These are phyloP conservation scores for Sugiyamaella boreocaroliniensis DNA, from an alignment of 805 yeast species.

Conservation along the genomic window DNA sequence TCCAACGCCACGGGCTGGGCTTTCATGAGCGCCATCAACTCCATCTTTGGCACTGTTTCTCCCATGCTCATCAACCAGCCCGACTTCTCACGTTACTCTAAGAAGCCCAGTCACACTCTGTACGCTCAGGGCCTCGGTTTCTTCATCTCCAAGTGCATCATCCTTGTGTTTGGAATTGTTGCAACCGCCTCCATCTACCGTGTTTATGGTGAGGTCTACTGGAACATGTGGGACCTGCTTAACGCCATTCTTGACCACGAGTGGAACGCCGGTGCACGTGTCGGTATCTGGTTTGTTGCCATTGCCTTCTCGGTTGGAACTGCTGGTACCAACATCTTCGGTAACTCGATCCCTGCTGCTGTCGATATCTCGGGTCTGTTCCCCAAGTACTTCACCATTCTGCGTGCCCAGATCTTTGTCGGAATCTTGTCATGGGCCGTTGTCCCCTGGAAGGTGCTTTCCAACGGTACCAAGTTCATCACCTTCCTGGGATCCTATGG, in stretches of 20 bases:
- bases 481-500: constrained; percentile 34
- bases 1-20: constrained; percentile 11
- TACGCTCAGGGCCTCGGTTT: constrained; percentile 13
- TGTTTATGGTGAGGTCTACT: constrained; percentile 35
- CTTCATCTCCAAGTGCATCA: constrained; percentile 12
- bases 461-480: constrained; percentile 33
- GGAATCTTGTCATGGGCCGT: constrained; percentile 12
- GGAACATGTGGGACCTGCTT: constrained; percentile 43
- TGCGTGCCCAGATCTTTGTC: constrained; percentile 40
- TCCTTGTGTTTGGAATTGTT: constrained; percentile 35
- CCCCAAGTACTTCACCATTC: constrained; percentile 52
- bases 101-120: constrained; percentile 7
- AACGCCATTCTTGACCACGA: constrained; percentile 36
- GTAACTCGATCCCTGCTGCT: constrained; percentile 40
- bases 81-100: constrained; percentile 14
- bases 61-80: constrained; percentile 16
- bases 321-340: constrained; percentile 27
- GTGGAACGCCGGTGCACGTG: constrained; percentile 37
- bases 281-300: constrained; percentile 14
- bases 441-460: constrained; percentile 37
- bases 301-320: constrained; percentile 23
- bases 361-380: constrained; percentile 47
- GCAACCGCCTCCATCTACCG: constrained; percentile 41
- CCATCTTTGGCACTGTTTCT: constrained; percentile 16
- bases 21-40: constrained; percentile 15